Evolutionary conservation across 164 flowering plant genomes (phyloP), one percentile per base, ranked within the genome.

Genomic region (Aristolochia contorta): DNA sequence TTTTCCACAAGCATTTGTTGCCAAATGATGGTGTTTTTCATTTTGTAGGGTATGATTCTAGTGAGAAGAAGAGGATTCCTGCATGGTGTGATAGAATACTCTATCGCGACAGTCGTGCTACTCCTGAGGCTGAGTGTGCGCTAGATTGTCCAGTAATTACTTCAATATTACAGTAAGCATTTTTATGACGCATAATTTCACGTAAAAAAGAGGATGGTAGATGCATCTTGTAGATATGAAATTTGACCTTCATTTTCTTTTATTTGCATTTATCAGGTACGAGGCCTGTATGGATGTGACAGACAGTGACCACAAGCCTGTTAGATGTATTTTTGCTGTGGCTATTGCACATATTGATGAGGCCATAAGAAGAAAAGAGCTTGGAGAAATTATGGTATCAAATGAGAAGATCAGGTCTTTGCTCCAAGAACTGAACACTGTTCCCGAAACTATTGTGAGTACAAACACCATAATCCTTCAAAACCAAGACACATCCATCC

Each of bases 231-330:
- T 23, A 63, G 12, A 56, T 41, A 32, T 63, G 41, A 47, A 25
- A 64, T 18, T 55, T 33, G 58, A 16, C 4, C n/a, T n/a, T n/a
- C n/a, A n/a, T n/a, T n/a, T 46, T 32, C 21, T 58, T 27, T 58
- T n/a, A n/a, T 19, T n/a, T 54, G 27, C 32, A 16, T 57, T 54
- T 56, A 47, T 58, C 65, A 93, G 99, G 81, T 94, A 94, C 65
- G 97, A 89, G 33, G 97, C 97, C 64, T 82, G 86, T 80, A 94
- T 94, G 99, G 97, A 91, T 62, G 99, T 94, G 46, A 83, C 79
- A 9, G 99, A 94, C 54, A 94, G 99, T 67, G 99, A 94, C 73
- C 99, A 94, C 81, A 94, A 94, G 70, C 99, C 99, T 41, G 96
- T 94, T 5, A 84, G 96, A 32, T 89, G 96, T 69, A 85, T 82